Percentiles rank a stretch among this genome's conserved stretches.
phyloP scores from a whole-genome alignment of 441 rosid species.

The Pelargonium cotyledonis region DNA sequence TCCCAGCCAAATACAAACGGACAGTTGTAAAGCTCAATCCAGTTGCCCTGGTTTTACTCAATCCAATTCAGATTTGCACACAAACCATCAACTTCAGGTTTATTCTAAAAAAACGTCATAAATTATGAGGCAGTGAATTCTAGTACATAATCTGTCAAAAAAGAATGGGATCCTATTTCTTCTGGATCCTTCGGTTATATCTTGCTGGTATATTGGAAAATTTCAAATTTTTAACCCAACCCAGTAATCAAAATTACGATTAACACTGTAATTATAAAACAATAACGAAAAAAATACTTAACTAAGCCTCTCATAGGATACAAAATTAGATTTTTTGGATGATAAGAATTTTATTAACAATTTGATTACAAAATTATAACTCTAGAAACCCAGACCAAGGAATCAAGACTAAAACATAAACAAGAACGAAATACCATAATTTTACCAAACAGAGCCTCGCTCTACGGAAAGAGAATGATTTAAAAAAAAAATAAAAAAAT shows the following conservation, averaged over 20 bases:
- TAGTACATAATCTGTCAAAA: neutral
- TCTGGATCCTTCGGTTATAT: neutral
- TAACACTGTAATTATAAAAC: neutral
- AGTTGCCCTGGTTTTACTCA: neutral
- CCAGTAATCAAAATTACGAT: neutral
- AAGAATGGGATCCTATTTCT: neutral
- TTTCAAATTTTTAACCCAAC: neutral
- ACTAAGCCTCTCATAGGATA: neutral
- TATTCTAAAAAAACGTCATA: too few species aligned
- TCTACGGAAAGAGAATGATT: too few species aligned
- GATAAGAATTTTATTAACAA: neutral
- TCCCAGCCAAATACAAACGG: neutral
- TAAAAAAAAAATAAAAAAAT: too few species aligned
- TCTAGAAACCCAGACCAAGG: neutral
- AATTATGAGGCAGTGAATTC: too few species aligned
- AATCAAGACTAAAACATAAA: neutral
- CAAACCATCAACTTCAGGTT: neutral
- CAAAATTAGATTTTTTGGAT: neutral
- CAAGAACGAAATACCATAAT: neutral
- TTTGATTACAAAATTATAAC: neutral
- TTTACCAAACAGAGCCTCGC: neutral
- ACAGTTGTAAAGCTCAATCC: neutral
- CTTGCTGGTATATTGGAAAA: too few species aligned
- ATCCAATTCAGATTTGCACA: neutral
- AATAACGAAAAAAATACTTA: neutral